Evolutionary conservation across 2,329 filamentous ascomycete species (phyloP), one percentile per base, ranked within the genome.

Genomic region (Cordyceps tenuipes): DNA sequence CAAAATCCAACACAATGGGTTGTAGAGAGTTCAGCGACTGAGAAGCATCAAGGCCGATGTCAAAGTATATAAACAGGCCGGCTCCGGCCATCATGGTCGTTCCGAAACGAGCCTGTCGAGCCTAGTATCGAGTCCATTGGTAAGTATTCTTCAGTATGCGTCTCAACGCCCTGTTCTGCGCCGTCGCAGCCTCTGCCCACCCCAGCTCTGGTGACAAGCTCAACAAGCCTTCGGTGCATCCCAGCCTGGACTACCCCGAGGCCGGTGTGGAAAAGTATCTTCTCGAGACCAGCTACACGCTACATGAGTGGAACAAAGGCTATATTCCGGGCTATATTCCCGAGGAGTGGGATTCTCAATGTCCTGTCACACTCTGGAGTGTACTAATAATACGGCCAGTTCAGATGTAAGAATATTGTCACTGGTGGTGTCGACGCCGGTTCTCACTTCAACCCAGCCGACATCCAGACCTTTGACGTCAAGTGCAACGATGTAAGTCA

Each of bases 291-390:
- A 52, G 29, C 31, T 59, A 59, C 44, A 59, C 49, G 3, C 50
- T 53, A 1, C 43, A 52, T n/a, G 49, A 59, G 49, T 59, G 57
- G 57, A 59, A 59, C 57, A 59, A 59, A 26, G 57, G 57, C 26
- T 59, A 59, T 21, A 59, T 59, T 21, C 57, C 57, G 26, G 57
- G 57, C 26, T 59, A 59, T 21, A 59, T 59, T 21, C 57, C 57
- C 29, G 29, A 46, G 23, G 12, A 46, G 49, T 59, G 34, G 39
- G 57, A 47, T 39, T n/a, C 51, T 4, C 21, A 5, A 21, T 29
- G 10, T 10, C 4, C 3, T 6, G 39, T 7, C 5, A 7, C 9
- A 17, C 15, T 43, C 8, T 0, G n/a, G n/a, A 15, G n/a, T 13
- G 19, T 21, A n/a, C 26, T 17, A 19, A 36, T 43, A 43, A 50